Base-by-base conservation (phyloP, 2,329 filamentous ascomycete species). In the Trichoderma asperellum region DNA sequence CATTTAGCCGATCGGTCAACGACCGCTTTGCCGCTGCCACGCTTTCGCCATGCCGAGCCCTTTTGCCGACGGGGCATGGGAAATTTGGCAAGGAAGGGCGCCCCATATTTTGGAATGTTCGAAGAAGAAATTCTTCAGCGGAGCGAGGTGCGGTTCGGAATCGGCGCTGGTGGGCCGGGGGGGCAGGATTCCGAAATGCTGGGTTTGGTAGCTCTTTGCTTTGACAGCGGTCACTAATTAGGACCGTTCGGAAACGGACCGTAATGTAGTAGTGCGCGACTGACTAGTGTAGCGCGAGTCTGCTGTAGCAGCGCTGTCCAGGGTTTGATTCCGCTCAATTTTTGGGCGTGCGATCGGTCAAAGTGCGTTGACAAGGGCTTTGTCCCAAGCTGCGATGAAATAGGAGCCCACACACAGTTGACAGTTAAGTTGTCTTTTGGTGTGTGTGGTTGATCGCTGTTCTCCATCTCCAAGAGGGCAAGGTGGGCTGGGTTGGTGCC, bases 21-120 rank as follows among this genome's bases (percentile, higher is more conserved):
- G 16, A 21, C 18, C 43, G 37, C 37, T 43, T 8, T 12, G 8
- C 40, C 16, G 40, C 40, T 43, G 40, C 40, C 40, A 43, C 47
- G 10, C 47, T 8, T 21, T 43, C n/a, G 47, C 47, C 18, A 55
- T 53, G 49, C 53, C 55, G 55, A 37, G 10, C 34, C n/a, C 6
- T 21, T 58, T 58, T 58, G 34, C 55, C 32, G 55, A 58, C 32
- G 18, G 55, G 55, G 24, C 55, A 32, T 18, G 34, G 32, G 55
- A 58, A 37, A 58, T 58, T 58, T 58, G 34, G 40, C 40, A 2
- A n/a, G 40, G 40, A 49, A 49, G n/a, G n/a, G 47, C 4, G 18
- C 55, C 8, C 55, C 55, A 58, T 32, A 37, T 2, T 58, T 24
- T 58, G 55, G 55, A 58, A 58, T 58, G 55, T 58, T 58, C 55